A percentile compares a stretch with the other conserved stretches of the same genome.
phyloP scores from a whole-genome alignment of 805 yeast species.

The Debaryomyces hansenii region DNA sequence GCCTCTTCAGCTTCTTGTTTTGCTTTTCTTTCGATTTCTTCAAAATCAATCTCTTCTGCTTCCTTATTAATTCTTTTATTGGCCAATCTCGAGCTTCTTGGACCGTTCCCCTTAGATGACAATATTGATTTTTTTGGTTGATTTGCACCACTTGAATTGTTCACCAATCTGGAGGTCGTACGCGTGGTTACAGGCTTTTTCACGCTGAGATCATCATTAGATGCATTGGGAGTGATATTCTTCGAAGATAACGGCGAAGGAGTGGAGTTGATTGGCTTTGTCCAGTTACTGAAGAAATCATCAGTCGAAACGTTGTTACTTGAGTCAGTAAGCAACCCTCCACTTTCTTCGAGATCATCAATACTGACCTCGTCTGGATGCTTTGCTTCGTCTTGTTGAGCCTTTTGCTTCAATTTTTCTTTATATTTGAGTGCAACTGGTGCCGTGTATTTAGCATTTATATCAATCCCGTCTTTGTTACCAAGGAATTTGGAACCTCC shows the following conservation, averaged over 20 bases:
- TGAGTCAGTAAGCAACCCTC: constrained; percentile 21
- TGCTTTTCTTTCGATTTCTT: constrained; percentile 72
- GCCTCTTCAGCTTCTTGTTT: constrained; percentile 77
- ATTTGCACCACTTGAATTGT: constrained; percentile 14
- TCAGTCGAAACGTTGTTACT: constrained; percentile 54
- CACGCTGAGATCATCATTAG: constrained; percentile 35
- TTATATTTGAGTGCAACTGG: constrained; percentile 78
- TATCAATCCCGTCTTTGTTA: constrained; percentile 49
- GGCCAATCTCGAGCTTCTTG: constrained; percentile 56
- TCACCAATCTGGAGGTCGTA: constrained; percentile 16
- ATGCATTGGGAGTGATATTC: constrained; percentile 43
- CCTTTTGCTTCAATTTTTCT: constrained; percentile 72
- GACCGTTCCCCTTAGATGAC: constrained; percentile 53
- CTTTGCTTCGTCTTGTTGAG: constrained; percentile 60
- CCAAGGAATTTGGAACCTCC: constrained; percentile 75
- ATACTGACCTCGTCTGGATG: constrained; percentile 76
- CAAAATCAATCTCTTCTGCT: constrained; percentile 53
- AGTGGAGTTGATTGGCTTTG: constrained; percentile 64
- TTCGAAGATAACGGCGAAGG: constrained; percentile 51
- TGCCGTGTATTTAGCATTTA: constrained; percentile 77
- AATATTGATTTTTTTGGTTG: constrained; percentile 34
- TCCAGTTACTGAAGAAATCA: constrained; percentile 92
- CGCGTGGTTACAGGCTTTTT: constrained; percentile 20
- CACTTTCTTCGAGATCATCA: constrained; percentile 43
- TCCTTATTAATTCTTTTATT: constrained; percentile 52